phyloP scores from a whole-genome alignment of 2,329 filamentous ascomycete genomes.

The Orbilia brochopaga region DNA sequence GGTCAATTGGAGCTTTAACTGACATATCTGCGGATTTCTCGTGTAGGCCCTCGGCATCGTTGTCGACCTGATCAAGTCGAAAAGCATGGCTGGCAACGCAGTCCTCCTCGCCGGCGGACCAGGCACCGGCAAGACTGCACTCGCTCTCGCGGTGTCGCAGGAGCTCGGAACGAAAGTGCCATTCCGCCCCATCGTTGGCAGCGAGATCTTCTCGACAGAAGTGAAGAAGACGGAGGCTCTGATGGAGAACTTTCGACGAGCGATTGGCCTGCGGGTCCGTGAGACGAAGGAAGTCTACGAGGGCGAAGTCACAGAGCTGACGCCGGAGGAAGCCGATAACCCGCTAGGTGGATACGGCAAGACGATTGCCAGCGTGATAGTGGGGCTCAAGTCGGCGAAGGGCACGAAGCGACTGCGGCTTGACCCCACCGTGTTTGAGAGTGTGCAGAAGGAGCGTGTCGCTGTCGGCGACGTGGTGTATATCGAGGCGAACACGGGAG shows the following conservation, averaged over 20 bases:
- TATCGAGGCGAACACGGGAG: conserved; percentile 98
- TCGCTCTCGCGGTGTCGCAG: conserved; percentile 93
- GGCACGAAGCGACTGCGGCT: conserved; percentile 97
- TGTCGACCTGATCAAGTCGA: conserved; percentile 90
- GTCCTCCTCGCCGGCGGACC: conserved; percentile 92
- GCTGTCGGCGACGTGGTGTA: conserved; percentile 97
- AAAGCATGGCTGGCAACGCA: conserved; percentile 96
- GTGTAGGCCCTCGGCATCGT: conserved; percentile 89
- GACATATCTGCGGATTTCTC: too few species aligned
- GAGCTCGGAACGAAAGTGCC: conserved; percentile 97
- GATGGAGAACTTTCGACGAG: conserved; percentile 98
- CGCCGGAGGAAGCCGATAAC: conserved; percentile 97
- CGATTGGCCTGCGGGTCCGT: conserved; percentile 89
- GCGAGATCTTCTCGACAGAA: conserved; percentile 96
- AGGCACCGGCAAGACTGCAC: conserved; percentile 94
- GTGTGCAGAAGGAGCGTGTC: conserved; percentile 97
- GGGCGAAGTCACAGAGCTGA: conserved; percentile 96
- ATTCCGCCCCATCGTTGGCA: conserved; percentile 96
- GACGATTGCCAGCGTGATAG: conserved; percentile 93
- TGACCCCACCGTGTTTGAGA: conserved; percentile 98
- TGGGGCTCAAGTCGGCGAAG: conserved; percentile 91
- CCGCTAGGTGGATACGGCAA: conserved; percentile 94
- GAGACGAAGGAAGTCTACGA: conserved; percentile 99
- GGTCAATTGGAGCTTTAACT: too few species aligned
- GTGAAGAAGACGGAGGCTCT: conserved; percentile 99